Evolutionary conservation across 371 early-diverging fungal genomes (phyloP), one percentile per base, ranked within the genome.

Genomic region (Syncephalis plumigaleata): DNA sequence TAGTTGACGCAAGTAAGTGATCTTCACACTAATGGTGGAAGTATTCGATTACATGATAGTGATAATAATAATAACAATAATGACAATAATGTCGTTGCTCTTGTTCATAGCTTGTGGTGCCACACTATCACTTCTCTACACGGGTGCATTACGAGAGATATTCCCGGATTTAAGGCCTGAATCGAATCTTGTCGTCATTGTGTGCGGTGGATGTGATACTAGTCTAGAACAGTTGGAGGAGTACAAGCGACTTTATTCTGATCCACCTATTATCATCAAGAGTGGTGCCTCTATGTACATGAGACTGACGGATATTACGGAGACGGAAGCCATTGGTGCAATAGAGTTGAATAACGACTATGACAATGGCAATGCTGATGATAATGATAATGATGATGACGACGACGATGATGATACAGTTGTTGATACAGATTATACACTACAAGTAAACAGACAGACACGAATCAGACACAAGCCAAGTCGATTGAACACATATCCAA

Each of bases 311-410:
- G 43, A 43, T 43, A 24, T 43, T 20, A 18, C 43, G 18, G 43
- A 43, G 13, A 22, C 24, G 13, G 43, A 43, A 47, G 17, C 65
- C 44, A 2, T 69, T 54, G 42, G 7, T 31, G 4, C 31, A n/a
- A n/a, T n/a, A n/a, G n/a, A n/a, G n/a, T n/a, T n/a, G n/a, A n/a
- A n/a, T n/a, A n/a, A n/a, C n/a, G n/a, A n/a, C 31, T 4, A 31
- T 31, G 31, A 31, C 7, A 4, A 7, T 31, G 31, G 31, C 31
- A 11, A 31, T 31, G 11, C 31, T 31, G 11, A 4, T 31, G 31
- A 31, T 31, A 31, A 31, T 31, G 11, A 11, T 11, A 11, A 31
- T 7, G 31, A n/a, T n/a, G n/a, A n/a, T n/a, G n/a, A n/a, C n/a
- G n/a, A n/a, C n/a, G n/a, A n/a, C n/a, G n/a, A n/a, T n/a, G n/a